Evolutionary conservation across 805 yeast genomes (phyloP), one percentile per base, ranked within the genome.

Genomic region (Ogataea neopini): DNA sequence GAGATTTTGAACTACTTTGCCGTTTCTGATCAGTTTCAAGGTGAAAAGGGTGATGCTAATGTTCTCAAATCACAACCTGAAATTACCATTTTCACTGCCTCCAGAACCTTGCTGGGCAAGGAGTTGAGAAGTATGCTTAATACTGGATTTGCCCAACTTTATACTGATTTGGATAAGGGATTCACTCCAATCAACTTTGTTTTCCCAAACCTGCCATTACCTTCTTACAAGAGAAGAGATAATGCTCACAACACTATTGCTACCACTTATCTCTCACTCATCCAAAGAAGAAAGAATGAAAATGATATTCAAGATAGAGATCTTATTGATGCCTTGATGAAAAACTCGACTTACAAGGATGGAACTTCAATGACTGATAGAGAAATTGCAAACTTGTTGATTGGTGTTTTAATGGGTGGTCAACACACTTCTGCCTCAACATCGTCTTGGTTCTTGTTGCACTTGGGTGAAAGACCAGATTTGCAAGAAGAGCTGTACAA

Each of bases 401-500:
- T 94, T 69, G 99, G 98, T 68, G 86, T 94, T 46, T 76, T 94
- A 52, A 94, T 94, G 99, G 99, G 99, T 61, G 99, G 99, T 53
- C 99, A 94, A 74, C 99, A 94, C 69, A 94, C 99, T 22, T 86
- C 96, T 53, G 94, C 98, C 37, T 80, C 98, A 19, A 94, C 99
- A 18, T 87, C 96, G 34, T 86, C 97, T 14, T 94, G 99, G 99
- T 83, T 83, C 62, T 73, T 94, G 63, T 77, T 94, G 55, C 98
- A 94, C 65, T 76, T 94, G 52, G 97, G 90, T 56, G 96, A 86
- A 60, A 76, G 81, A 61, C 96, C 95, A 39, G 86, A 87, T 34
- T 72, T 92, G 51, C 97, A 89, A 73, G 86, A 91, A 49, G 86
- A 84, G 63, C 69, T 94, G 43, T 86, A 77, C 64, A 69, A 80